Conservation (phyloP, 2,329 filamentous ascomycete species). For the Botryotinia narcissicola region DNA sequence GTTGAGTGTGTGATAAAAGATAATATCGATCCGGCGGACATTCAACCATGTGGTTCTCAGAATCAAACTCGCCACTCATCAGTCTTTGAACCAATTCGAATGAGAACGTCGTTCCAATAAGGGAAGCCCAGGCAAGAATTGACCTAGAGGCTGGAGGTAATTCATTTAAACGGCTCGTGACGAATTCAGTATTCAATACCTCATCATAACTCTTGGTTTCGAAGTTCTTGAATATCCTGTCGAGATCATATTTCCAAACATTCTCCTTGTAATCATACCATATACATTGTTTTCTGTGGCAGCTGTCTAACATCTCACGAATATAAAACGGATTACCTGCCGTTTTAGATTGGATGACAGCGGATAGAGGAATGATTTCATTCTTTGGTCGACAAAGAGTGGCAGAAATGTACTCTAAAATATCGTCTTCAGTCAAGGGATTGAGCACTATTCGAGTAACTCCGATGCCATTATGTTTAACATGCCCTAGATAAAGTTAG, state of each 20-base stretch:
- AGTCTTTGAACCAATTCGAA: constrained; percentile 77
- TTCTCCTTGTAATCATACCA: constrained; percentile 86
- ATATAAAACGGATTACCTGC: constrained; percentile 85
- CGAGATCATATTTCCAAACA: constrained; percentile 81
- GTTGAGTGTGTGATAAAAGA: constrained; percentile 52
- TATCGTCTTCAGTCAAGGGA: constrained; percentile 75
- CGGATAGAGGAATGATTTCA: constrained; percentile 72
- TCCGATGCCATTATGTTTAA: constrained; percentile 48
- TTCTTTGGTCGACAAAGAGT: constrained; percentile 73
- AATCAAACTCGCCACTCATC: constrained; percentile 71
- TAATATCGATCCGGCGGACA: constrained; percentile 40
- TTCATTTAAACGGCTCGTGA: constrained; percentile 73
- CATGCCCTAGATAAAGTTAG: constrained; percentile 35
- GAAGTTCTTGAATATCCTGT: constrained; percentile 83
- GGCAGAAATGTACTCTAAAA: constrained; percentile 75
- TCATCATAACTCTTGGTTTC: constrained; percentile 75
- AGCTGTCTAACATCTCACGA: constrained; percentile 83
- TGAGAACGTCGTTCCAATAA: constrained; percentile 79
- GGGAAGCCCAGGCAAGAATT: constrained; percentile 81
- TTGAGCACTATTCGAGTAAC: constrained; percentile 69
- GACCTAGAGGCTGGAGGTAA: constrained; percentile 70
- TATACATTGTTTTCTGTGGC: constrained; percentile 81
- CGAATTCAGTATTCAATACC: constrained; percentile 78
- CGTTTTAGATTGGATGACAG: constrained; percentile 74
- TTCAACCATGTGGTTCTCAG: constrained; percentile 40